Percentiles rank a stretch among this genome's conserved stretches.
phyloP scores from a whole-genome alignment of 768 basidiomycete genomes.

The Fomitopsis serialis region DNA sequence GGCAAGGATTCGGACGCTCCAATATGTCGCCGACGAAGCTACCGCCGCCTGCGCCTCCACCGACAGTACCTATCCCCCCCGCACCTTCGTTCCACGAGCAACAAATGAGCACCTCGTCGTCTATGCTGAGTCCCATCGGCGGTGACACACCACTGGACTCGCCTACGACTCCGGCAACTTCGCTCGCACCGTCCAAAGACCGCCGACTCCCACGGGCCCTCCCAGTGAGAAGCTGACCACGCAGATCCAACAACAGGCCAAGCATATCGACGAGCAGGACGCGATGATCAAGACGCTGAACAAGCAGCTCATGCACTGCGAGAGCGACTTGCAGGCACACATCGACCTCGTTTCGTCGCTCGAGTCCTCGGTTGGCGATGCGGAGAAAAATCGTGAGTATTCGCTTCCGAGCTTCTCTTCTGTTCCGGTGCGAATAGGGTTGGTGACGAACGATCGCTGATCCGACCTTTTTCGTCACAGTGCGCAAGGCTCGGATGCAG shows the following conservation, averaged over 20 bases:
- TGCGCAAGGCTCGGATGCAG: constrained; percentile 92
- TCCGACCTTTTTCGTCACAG: constrained; percentile 30
- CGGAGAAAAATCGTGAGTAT: constrained; percentile 85
- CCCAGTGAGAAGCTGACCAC: constrained; percentile 51
- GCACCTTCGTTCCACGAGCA: constrained; percentile 59
- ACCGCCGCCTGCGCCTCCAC: constrained; percentile 86
- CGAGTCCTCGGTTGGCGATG: constrained; percentile 83
- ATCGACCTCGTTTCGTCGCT: constrained; percentile 85
- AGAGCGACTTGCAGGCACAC: constrained; percentile 84
- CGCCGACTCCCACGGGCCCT: constrained; percentile 19
- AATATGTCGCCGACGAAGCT: constrained; percentile 65
- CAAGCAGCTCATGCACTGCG: constrained; percentile 91
- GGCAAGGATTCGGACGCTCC: constrained; percentile 48
- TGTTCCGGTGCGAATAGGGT: constrained; percentile 2
- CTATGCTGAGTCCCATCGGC: constrained; percentile 46
- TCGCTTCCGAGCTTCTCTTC: constrained; percentile 5
- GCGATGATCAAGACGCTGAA: constrained; percentile 91
- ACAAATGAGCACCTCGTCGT: constrained; percentile 48
- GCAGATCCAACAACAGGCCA: constrained; percentile 69
- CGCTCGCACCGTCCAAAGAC: constrained; percentile 28
- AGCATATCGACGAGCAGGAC: constrained; percentile 78
- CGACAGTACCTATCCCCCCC: constrained; percentile 80
- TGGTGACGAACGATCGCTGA: neutral
- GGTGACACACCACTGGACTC: constrained; percentile 65
- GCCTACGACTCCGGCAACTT: constrained; percentile 52